phyloP scores from a whole-genome alignment of 768 basidiomycete genomes.

The Rossbeevera mucosa region DNA sequence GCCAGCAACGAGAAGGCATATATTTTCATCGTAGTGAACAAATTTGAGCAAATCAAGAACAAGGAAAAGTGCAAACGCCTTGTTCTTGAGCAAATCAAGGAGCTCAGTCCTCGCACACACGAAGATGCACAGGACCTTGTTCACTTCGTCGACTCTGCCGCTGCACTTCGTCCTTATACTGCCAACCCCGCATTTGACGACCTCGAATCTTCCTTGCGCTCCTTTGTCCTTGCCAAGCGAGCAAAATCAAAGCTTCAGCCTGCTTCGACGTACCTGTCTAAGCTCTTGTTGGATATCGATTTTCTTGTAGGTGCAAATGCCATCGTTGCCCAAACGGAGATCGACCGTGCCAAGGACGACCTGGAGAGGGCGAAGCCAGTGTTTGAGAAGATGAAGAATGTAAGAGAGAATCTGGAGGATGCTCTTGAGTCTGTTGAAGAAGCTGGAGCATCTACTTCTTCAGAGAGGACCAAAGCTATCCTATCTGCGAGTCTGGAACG shows the following conservation, averaged over 20 bases:
- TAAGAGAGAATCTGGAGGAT: conserved; percentile 72
- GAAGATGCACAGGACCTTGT: conserved; percentile 91
- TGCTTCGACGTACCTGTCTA: conserved; percentile 83
- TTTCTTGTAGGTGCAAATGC: conserved; percentile 82
- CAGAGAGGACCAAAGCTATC: conserved; percentile 49
- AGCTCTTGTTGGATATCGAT: conserved; percentile 88
- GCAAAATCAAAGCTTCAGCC: conserved; percentile 95
- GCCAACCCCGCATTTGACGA: conserved; percentile 74
- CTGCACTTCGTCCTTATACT: conserved; percentile 61
- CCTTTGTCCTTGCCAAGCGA: conserved; percentile 94
- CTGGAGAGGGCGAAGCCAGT: conserved; percentile 70
- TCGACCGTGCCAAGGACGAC: conserved; percentile 65
- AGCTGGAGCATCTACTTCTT: conserved; percentile 50
- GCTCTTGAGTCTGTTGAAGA: conserved; percentile 80
- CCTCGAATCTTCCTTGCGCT: conserved; percentile 84
- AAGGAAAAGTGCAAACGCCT: conserved; percentile 87
- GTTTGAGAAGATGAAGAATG: conserved; percentile 80
- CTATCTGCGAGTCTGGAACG: conserved; percentile 69
- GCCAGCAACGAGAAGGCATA: conserved; percentile 97
- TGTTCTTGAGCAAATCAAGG: conserved; percentile 90
- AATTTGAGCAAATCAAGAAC: conserved; percentile 92
- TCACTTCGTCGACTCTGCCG: conserved; percentile 94
- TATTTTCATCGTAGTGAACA: conserved; percentile 98
- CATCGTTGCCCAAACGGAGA: conserved; percentile 77
- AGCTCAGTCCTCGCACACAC: conserved; percentile 87